A percentile compares a stretch with the other conserved stretches of the same genome.
Conservation (phyloP, 2,329 filamentous ascomycete genomes). For the Ceratocystis cacaofunesta region DNA sequence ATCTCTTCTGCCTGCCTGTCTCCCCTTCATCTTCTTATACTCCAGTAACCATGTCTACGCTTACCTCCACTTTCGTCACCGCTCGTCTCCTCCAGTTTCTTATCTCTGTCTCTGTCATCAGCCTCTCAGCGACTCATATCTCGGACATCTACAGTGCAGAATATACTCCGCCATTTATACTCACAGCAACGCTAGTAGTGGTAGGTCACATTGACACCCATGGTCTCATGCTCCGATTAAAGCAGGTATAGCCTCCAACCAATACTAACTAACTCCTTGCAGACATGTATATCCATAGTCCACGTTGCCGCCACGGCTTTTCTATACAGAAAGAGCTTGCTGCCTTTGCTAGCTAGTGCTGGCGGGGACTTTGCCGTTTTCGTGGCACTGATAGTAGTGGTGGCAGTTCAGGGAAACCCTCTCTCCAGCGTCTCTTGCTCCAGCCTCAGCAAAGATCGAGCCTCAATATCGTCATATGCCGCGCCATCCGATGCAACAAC, state of each 20-base stretch:
- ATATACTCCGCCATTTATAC: constrained; percentile 51
- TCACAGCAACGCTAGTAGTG: constrained; percentile 65
- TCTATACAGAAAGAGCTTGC: constrained; percentile 61
- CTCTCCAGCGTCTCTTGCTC: constrained; percentile 64
- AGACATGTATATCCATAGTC: constrained; percentile 65
- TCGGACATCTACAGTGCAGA: constrained; percentile 53
- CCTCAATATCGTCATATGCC: constrained; percentile 19
- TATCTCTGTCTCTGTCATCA: constrained; percentile 61
- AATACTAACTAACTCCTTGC: constrained; percentile 2
- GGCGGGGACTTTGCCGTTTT: constrained; percentile 54
- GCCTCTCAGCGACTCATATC: constrained; percentile 71
- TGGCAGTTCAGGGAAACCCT: constrained; percentile 64
- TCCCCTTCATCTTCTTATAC: background rate
- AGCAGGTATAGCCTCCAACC: too few relatives aligned
- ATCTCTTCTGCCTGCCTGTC: background rate
- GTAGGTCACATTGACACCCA: constrained; percentile 37
- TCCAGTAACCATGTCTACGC: constrained; percentile 39
- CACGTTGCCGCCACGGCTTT: constrained; percentile 71
- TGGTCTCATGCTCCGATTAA: background rate
- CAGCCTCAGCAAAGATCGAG: constrained; percentile 27
- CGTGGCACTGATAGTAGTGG: constrained; percentile 62
- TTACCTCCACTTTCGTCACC: constrained; percentile 65
- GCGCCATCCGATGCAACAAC: background rate
- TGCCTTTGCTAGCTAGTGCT: constrained; percentile 56
- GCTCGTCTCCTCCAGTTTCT: constrained; percentile 56